These are phyloP conservation scores for Gnomoniopsis smithogilvyi DNA, from an alignment of 2,329 filamentous ascomycete genomes.

Conservation along the genomic window DNA sequence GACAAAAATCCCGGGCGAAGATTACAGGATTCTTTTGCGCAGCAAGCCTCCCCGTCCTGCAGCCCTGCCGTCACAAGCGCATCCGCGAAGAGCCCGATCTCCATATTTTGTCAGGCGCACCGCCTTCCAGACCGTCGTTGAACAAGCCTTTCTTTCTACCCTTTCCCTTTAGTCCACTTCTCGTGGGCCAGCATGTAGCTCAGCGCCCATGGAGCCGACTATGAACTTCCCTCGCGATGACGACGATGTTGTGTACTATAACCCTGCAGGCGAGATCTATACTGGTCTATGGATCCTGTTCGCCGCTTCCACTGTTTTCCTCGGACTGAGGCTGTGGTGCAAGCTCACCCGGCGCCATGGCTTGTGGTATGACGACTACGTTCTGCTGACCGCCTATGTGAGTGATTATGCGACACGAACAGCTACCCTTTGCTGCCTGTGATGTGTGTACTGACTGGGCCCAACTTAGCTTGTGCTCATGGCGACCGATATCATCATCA, in stretches of 20 bases:
- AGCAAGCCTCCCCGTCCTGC: neutral
- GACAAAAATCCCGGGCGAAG: neutral
- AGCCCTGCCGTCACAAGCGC: no score
- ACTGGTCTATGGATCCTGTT: constrained; percentile 33
- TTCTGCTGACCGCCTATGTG: constrained; percentile 35
- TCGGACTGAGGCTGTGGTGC: constrained; percentile 31
- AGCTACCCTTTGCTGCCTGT: neutral
- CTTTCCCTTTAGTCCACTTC: neutral
- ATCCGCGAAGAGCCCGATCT: neutral
- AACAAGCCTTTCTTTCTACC: neutral
- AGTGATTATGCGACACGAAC: constrained; percentile 16
- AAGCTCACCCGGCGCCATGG: constrained; percentile 33
- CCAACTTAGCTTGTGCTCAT: constrained; percentile 35
- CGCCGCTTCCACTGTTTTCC: constrained; percentile 27
- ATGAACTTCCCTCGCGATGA: constrained; percentile 8
- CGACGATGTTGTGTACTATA: constrained; percentile 12
- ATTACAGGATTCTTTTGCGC: neutral
- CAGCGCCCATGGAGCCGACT: constrained; percentile 11
- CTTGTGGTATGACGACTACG: constrained; percentile 37
- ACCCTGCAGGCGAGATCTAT: constrained; percentile 25
- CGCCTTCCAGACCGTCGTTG: neutral
- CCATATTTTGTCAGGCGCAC: neutral
- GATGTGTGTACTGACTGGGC: neutral
- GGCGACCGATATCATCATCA: constrained; percentile 43
- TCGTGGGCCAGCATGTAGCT: constrained; percentile 1